Base-by-base conservation (phyloP, 1,284 basidiomycete genomes). In the Cryptococcus neoformans region DNA sequence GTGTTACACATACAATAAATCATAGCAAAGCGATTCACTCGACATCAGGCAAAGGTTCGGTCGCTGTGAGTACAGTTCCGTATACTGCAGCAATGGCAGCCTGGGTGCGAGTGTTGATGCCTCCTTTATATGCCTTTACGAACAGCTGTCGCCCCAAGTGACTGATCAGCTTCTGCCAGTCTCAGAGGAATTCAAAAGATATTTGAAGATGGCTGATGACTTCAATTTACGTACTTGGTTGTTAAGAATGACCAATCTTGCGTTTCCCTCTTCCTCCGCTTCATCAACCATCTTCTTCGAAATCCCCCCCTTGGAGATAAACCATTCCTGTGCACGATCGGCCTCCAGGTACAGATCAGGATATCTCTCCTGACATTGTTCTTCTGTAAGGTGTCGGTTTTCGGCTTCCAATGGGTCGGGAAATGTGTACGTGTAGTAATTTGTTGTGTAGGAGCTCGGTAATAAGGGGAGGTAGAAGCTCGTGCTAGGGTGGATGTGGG, bases 331-430 rank as follows among this genome's bases (percentile, higher is more conserved):
- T 28, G 74, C 66, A 16, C 74, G 58, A 41, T 77, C 74, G 11
- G 73, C 69, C 49, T 77, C 75, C 53, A 62, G 53, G 59, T 69
- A 75, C 1, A 77, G 63, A 4, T 64, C 61, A 0, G 73, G 74
- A 55, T 66, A 75, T 12, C 63, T 51, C 8, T 56, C 51, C 17
- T 64, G 46, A 55, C 75, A 77, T 60, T 74, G 64, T 1, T 55
- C 57, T n/a, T 55, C 54, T 0, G 61, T 67, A 34, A 75, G 58
- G 9, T 67, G 68, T 2, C 64, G 56, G 39, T 68, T 62, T 3
- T 56, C 57, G 4, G 50, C 49, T 42, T 55, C 35, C 9, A 35
- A 14, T 12, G 38, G 45, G 28, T 38, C 28, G 10, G 62, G 62
- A n/a, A n/a, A 44, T n/a, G 42, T 21, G 42, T 28, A 28, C 28